These are phyloP conservation scores for Fusarium torulosum DNA, from an alignment of 2,329 filamentous ascomycete species.

Conservation along the genomic window DNA sequence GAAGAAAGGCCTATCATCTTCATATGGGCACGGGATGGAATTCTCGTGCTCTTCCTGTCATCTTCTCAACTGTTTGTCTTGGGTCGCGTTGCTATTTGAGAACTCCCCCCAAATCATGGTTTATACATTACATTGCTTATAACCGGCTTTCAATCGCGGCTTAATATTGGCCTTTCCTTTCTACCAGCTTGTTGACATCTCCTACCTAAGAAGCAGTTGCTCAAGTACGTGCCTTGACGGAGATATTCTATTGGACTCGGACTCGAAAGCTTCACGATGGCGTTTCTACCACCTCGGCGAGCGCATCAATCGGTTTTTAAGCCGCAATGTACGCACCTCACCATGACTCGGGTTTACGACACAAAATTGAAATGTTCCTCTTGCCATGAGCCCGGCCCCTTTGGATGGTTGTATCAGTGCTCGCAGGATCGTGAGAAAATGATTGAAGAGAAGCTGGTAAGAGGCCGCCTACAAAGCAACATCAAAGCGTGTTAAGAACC, in stretches of 20 bases:
- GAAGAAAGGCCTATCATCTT: not conserved
- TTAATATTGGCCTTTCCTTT: not conserved
- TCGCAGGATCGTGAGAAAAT: conserved; percentile 70
- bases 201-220: not conserved
- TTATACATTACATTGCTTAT: conserved; percentile 28
- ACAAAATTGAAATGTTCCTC: conserved; percentile 64
- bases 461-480: conserved; percentile 36
- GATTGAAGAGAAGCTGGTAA: conserved; percentile 49
- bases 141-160: not conserved
- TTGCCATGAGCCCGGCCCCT: conserved; percentile 67
- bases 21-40: not conserved
- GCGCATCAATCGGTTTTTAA: conserved; percentile 43
- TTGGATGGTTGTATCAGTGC: conserved; percentile 82
- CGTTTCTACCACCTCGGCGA: conserved; percentile 22
- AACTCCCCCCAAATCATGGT: conserved; percentile 11
- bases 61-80: not conserved
- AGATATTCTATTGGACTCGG: not conserved
- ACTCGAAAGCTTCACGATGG: conserved; percentile 24
- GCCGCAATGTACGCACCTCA: conserved; percentile 73
- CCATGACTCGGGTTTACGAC: conserved; percentile 75
- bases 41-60: not conserved
- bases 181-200: not conserved
- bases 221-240: not conserved
- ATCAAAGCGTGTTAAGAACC: not conserved
- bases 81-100: not conserved